Conservation (phyloP, 192 early-diverging fungal genomes). For the Backusella luteola region DNA sequence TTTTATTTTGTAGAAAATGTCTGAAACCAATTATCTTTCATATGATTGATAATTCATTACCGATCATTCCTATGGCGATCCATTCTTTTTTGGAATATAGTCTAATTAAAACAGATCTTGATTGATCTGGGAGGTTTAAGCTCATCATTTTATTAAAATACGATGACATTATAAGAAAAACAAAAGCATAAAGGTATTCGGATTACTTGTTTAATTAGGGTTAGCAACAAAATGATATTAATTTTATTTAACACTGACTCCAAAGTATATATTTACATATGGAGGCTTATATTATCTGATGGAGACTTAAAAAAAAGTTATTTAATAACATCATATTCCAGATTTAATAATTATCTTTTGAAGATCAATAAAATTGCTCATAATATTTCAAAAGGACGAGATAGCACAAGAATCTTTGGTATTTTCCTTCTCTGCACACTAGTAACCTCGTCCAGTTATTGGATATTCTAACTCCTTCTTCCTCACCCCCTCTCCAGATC, state of each 20-base stretch:
- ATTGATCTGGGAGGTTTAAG: background rate
- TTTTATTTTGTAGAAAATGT: background rate
- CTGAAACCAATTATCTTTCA: background rate
- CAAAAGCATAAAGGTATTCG: background rate
- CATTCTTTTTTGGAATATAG: background rate
- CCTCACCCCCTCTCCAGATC: too few species aligned
- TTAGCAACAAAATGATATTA: background rate
- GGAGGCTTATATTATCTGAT: background rate
- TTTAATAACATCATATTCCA: too few species aligned
- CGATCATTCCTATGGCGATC: background rate
- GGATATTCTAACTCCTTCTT: too few species aligned
- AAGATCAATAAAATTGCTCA: too few species aligned
- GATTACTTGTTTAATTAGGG: background rate
- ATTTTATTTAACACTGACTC: background rate
- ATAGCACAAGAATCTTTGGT: too few species aligned
- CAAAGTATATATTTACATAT: background rate
- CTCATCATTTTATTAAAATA: background rate
- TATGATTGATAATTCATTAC: background rate
- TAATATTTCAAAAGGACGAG: too few species aligned
- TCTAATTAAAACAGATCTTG: background rate
- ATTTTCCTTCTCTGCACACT: too few species aligned
- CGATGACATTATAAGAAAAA: background rate
- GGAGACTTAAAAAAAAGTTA: too few species aligned
- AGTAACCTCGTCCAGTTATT: too few species aligned
- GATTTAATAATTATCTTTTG: too few species aligned